A percentile compares a stretch with the other conserved stretches of the same genome.
phyloP scores from a whole-genome alignment of 352 stramenopile species.

The Phytopythium delawarense region DNA sequence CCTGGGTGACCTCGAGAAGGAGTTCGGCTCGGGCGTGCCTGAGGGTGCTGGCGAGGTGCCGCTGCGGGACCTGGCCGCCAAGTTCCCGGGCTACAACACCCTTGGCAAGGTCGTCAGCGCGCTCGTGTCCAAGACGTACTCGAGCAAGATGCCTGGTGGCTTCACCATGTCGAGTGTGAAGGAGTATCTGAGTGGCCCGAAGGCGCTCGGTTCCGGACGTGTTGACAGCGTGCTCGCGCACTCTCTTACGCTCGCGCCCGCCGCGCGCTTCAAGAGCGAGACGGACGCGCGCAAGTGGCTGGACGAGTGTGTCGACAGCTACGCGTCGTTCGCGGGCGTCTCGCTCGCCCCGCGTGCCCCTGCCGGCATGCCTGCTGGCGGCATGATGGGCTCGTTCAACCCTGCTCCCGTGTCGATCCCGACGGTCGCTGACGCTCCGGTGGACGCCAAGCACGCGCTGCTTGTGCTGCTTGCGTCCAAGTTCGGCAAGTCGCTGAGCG shows the following conservation, averaged over 20 bases:
- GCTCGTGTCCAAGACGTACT: constrained; percentile 73
- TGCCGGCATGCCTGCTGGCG: constrained; percentile 11
- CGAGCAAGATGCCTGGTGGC: constrained; percentile 79
- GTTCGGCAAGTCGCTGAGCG: constrained; percentile 63
- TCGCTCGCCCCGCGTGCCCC: constrained; percentile 32
- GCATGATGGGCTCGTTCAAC: constrained; percentile 32
- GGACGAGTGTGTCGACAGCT: constrained; percentile 63
- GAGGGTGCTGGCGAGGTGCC: constrained; percentile 73
- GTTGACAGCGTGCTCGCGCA: constrained; percentile 79
- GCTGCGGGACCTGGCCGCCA: constrained; percentile 63
- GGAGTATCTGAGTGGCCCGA: constrained; percentile 50
- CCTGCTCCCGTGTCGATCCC: constrained; percentile 39
- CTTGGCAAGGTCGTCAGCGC: constrained; percentile 65
- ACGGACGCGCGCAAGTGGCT: constrained; percentile 76
- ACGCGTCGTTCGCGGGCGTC: constrained; percentile 70
- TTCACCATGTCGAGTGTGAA: constrained; percentile 83
- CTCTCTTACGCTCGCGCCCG: constrained; percentile 52
- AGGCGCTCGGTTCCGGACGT: constrained; percentile 59
- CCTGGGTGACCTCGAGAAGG: constrained; percentile 82
- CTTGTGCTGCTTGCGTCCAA: constrained; percentile 74
- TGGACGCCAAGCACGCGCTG: constrained; percentile 75
- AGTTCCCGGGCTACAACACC: constrained; percentile 64
- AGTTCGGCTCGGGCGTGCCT: constrained; percentile 67
- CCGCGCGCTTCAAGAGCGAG: constrained; percentile 68
- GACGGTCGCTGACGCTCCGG: constrained; percentile 54